phyloP scores from a whole-genome alignment of 2,329 filamentous ascomycete genomes.

The Ceratocystis smalleyi region DNA sequence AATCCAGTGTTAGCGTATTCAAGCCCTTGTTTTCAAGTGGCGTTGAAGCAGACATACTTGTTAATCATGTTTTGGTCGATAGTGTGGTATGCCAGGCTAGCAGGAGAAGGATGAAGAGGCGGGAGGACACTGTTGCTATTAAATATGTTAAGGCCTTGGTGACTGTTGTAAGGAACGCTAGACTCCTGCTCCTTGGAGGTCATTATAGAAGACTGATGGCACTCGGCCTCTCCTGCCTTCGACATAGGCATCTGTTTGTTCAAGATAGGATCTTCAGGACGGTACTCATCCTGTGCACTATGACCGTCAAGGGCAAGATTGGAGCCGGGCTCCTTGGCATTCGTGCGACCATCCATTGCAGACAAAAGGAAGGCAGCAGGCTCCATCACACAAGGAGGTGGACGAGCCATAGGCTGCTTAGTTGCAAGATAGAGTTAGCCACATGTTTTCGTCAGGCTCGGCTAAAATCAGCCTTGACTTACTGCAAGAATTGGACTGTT shows the following conservation, averaged over 20 bases:
- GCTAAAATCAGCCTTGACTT: background rate
- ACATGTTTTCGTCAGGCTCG: background rate
- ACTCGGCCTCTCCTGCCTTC: background rate
- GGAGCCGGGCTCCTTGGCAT: background rate
- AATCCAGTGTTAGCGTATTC: background rate
- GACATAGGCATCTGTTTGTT: background rate
- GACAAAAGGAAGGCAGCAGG: background rate
- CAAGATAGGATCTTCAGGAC: background rate
- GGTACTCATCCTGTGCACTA: background rate
- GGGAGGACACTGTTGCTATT: background rate
- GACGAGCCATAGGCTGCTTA: background rate
- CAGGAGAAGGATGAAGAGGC: background rate
- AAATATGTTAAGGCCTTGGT: background rate
- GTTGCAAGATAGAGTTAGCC: background rate
- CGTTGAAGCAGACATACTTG: background rate
- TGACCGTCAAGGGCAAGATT: background rate
- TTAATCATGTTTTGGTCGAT: constrained; percentile 10
- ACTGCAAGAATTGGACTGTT: constrained; percentile 3
- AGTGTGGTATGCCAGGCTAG: background rate
- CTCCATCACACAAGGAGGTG: background rate
- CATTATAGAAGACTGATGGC: background rate
- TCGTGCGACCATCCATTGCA: background rate
- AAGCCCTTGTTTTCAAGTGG: background rate
- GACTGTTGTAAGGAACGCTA: background rate
- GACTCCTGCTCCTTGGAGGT: background rate